Evolutionary conservation across 2,329 filamentous ascomycete genomes (phyloP).

Genomic region (Endocalyx cinctus): DNA sequence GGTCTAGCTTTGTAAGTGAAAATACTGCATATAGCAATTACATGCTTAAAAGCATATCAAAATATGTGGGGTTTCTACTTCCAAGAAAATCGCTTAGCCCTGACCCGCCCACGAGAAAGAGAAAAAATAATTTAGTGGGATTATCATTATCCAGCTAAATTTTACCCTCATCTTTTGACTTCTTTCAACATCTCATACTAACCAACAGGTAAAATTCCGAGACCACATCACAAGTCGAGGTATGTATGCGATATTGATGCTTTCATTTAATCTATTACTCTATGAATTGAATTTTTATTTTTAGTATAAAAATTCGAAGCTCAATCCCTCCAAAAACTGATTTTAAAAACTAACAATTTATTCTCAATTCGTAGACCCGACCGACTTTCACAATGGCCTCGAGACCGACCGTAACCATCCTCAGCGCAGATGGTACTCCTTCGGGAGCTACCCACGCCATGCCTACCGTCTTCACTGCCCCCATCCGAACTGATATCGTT

Average conservation of each 20-base stretch:
- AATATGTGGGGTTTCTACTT: conserved; percentile 4
- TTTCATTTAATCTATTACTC: background rate
- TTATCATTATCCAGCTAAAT: conserved; percentile 10
- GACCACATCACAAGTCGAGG: conserved; percentile 22
- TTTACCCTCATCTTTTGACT: too few species aligned
- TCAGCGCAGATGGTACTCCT: conserved; percentile 91
- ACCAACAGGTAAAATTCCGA: conserved; percentile 15
- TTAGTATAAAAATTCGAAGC: too few species aligned
- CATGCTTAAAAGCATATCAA: too few species aligned
- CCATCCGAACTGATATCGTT: conserved; percentile 98
- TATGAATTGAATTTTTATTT: conserved; percentile 13
- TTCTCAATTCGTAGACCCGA: too few species aligned
- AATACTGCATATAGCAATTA: too few species aligned
- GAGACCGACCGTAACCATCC: conserved; percentile 95
- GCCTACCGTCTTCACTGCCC: conserved; percentile 93
- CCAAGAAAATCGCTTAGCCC: conserved; percentile 21
- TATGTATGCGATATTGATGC: conserved; percentile 13
- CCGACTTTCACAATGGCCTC: conserved; percentile 70
- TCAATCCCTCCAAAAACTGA: too few species aligned
- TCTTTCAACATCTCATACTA: conserved; percentile 11
- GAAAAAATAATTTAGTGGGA: conserved; percentile 24
- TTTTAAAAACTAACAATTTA: too few species aligned
- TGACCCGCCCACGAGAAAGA: conserved; percentile 23
- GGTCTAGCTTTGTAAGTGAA: too few species aligned
- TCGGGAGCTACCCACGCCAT: conserved; percentile 86